phyloP scores from a whole-genome alignment of 2,329 filamentous ascomycete species.

The Scytalidium lignicola region DNA sequence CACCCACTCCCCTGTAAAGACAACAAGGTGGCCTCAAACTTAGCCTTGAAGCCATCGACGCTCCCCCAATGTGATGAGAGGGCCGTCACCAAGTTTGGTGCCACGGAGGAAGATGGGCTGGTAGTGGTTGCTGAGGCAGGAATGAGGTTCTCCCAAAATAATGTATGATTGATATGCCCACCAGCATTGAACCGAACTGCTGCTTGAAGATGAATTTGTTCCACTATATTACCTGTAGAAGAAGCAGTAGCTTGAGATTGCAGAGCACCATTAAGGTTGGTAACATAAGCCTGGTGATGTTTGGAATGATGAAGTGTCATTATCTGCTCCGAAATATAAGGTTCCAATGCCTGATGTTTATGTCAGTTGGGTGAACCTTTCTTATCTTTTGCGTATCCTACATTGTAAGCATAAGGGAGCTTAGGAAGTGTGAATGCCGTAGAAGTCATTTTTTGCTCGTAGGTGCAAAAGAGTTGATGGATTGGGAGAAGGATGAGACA shows the following conservation, averaged over 20 bases:
- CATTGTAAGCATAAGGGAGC: slow-evolving; percentile 66
- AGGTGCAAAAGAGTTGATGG: no score
- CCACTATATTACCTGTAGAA: slow-evolving; percentile 51
- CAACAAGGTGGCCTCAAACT: slow-evolving; percentile 61
- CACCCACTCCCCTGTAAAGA: slow-evolving; percentile 80
- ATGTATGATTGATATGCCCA: slow-evolving; percentile 86
- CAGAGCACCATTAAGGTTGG: slow-evolving; percentile 66
- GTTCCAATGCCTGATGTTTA: slow-evolving; percentile 56
- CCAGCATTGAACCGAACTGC: slow-evolving; percentile 85
- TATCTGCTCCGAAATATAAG: slow-evolving; percentile 70
- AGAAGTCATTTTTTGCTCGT: no score
- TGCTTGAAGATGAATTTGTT: slow-evolving; percentile 62
- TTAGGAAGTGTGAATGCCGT: slow-evolving; percentile 54
- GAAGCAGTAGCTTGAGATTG: slow-evolving; percentile 53
- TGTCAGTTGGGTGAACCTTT: neutral
- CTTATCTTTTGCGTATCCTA: slow-evolving; percentile 25
- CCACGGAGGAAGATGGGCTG: slow-evolving; percentile 38
- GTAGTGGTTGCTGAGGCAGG: slow-evolving; percentile 56
- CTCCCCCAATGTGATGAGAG: slow-evolving; percentile 66
- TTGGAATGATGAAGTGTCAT: slow-evolving; percentile 79
- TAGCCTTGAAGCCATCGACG: slow-evolving; percentile 58
- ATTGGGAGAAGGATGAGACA: no score
- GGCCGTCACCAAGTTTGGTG: slow-evolving; percentile 53
- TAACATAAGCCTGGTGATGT: slow-evolving; percentile 76
- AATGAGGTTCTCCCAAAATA: slow-evolving; percentile 84